Conservation (phyloP, 352 stramenopile species). For the Bremia lactucae region DNA sequence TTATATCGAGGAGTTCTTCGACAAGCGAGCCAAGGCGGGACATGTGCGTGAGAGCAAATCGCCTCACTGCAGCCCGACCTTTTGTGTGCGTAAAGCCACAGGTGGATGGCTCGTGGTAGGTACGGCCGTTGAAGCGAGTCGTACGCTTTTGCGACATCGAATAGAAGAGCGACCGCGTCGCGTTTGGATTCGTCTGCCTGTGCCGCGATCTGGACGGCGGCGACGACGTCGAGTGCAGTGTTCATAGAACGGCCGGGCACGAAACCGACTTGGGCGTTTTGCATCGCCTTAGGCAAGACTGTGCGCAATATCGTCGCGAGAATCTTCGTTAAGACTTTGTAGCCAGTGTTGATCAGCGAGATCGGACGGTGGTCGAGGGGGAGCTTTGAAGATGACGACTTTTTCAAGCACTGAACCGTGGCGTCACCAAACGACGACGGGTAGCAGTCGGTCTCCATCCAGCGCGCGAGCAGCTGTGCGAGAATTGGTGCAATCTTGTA, state of each 20-base stretch:
- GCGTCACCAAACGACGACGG: background rate
- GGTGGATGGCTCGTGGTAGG: too few species aligned
- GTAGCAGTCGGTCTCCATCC: background rate
- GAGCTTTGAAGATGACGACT: background rate
- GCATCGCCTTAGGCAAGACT: background rate
- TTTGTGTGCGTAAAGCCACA: too few species aligned
- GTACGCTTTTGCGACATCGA: too few species aligned
- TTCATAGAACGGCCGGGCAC: background rate
- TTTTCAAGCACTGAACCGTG: constrained; percentile 5
- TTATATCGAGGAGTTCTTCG: too few species aligned
- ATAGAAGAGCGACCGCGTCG: too few species aligned
- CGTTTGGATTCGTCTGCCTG: too few species aligned
- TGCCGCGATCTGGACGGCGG: too few species aligned
- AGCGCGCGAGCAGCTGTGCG: background rate
- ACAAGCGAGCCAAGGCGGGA: too few species aligned
- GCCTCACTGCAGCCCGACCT: too few species aligned
- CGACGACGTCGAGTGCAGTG: too few species aligned
- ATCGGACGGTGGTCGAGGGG: constrained; percentile 3
- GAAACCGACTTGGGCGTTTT: background rate
- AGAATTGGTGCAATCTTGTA: background rate
- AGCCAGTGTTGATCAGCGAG: constrained; percentile 2
- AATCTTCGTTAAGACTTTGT: constrained; percentile 6
- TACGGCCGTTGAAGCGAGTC: too few species aligned
- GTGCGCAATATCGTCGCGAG: background rate
- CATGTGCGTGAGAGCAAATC: too few species aligned